phyloP scores from a whole-genome alignment of 2,329 filamentous ascomycete genomes.

The Calonectria hongkongensis region DNA sequence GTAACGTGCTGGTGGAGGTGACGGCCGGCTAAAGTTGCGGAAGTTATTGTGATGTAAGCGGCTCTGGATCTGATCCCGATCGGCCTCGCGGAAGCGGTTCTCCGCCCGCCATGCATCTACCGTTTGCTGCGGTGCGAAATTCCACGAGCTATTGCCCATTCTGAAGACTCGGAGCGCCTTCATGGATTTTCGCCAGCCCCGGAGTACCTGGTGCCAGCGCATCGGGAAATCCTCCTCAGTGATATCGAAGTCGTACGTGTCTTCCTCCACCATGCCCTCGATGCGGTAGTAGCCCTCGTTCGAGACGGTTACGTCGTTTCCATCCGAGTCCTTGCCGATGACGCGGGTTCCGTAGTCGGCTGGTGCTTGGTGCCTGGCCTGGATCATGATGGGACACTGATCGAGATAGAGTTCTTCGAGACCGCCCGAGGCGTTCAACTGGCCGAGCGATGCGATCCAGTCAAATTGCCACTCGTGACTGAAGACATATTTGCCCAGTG shows the following conservation, averaged over 20 bases:
- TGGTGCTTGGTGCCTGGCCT: slow-evolving; percentile 34
- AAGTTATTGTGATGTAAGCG: slow-evolving; percentile 33
- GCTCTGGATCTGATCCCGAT: neutral
- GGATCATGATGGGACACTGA: slow-evolving; percentile 60
- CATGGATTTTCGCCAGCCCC: slow-evolving; percentile 26
- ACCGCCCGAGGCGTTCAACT: slow-evolving; percentile 52
- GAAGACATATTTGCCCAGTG: slow-evolving; percentile 64
- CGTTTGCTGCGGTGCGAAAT: slow-evolving; percentile 11
- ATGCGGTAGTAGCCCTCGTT: slow-evolving; percentile 34
- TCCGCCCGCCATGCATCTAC: slow-evolving; percentile 15
- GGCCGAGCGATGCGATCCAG: slow-evolving; percentile 64
- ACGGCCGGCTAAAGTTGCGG: slow-evolving; percentile 29
- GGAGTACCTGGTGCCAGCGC: slow-evolving; percentile 33
- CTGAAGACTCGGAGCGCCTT: slow-evolving; percentile 34
- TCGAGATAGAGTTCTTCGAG: slow-evolving; percentile 65
- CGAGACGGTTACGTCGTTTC: slow-evolving; percentile 16
- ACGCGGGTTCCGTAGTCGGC: neutral
- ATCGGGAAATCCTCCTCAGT: slow-evolving; percentile 22
- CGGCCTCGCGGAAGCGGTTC: neutral
- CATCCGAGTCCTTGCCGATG: slow-evolving; percentile 9
- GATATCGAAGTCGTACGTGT: slow-evolving; percentile 15
- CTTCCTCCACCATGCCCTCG: slow-evolving; percentile 21
- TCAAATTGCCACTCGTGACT: slow-evolving; percentile 65
- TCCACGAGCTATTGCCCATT: slow-evolving; percentile 32
- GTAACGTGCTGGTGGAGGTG: slow-evolving; percentile 2